Conservation (phyloP, 805 yeast species). For the Diddensiella caesifluorescens region DNA sequence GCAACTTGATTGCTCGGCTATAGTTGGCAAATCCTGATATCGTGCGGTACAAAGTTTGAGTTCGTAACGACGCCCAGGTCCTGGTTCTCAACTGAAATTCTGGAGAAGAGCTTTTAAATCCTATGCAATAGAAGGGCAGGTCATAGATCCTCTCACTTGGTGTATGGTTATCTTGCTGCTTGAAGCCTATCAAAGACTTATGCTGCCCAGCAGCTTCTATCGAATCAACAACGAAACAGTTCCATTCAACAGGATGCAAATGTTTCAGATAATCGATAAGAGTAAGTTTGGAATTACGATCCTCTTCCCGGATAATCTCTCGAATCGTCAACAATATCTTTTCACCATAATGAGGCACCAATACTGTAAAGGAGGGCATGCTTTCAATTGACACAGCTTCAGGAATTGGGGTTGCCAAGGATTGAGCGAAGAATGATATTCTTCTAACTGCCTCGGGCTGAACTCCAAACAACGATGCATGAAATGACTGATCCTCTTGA, state of each 20-base stretch:
- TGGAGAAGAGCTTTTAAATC: conserved; percentile 62
- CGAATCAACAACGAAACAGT: conserved; percentile 69
- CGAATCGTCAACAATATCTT: conserved; percentile 69
- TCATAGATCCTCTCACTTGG: conserved; percentile 44
- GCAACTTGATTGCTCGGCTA: conserved; percentile 60
- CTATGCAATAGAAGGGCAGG: conserved; percentile 65
- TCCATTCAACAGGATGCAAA: conserved; percentile 74
- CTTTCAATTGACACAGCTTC: conserved; percentile 58
- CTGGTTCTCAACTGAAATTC: conserved; percentile 66
- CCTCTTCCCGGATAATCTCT: conserved; percentile 70
- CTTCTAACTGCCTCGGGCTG: conserved; percentile 78
- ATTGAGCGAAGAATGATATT: conserved; percentile 84
- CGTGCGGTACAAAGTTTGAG: conserved; percentile 80
- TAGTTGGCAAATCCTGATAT: conserved; percentile 81
- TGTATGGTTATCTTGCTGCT: not conserved
- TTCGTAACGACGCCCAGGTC: conserved; percentile 80
- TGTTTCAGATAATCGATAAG: conserved; percentile 74
- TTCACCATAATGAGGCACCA: conserved; percentile 84
- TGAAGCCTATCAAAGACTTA: conserved; percentile 21
- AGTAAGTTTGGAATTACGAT: conserved; percentile 57
- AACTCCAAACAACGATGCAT: conserved; percentile 50
- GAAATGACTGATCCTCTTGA: conserved; percentile 70
- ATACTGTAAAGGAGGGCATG: conserved; percentile 79
- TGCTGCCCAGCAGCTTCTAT: conserved; percentile 34
- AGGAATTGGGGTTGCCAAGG: conserved; percentile 79